These are phyloP conservation scores for Bocquillonia castaneifolia DNA, from an alignment of 441 rosid genomes.

Conservation along the genomic window DNA sequence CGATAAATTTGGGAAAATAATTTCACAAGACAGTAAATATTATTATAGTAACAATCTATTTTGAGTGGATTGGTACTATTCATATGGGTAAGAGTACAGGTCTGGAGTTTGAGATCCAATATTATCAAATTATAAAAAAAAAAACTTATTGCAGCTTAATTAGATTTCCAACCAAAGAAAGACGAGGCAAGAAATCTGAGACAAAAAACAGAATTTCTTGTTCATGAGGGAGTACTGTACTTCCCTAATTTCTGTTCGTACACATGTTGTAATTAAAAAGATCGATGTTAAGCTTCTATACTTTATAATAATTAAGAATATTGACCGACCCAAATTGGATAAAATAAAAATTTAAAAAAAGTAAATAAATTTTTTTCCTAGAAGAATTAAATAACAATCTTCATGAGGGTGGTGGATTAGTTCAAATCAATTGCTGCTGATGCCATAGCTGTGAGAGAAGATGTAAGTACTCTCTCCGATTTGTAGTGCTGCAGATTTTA, in stretches of 20 bases:
- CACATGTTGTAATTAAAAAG: not conserved
- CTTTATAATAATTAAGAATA: constrained; percentile 17
- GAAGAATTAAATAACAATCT: constrained; percentile 15
- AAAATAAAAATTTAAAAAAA: constrained; percentile 7
- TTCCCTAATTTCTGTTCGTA: constrained; percentile 17
- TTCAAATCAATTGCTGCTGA: constrained; percentile 14
- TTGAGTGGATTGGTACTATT: too few relatives aligned
- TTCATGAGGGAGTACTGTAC: constrained; percentile 7
- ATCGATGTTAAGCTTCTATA: constrained; percentile 15
- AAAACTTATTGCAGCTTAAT: too few relatives aligned
- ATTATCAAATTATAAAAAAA: too few relatives aligned
- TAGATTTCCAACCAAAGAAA: not conserved
- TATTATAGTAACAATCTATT: too few relatives aligned
- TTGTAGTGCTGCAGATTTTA: too few relatives aligned
- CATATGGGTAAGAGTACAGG: too few relatives aligned
- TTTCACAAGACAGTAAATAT: not conserved
- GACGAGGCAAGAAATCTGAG: not conserved
- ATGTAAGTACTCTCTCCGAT: constrained; percentile 9
- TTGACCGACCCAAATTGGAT: constrained; percentile 20
- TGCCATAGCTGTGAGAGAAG: constrained; percentile 1
- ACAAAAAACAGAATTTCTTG: constrained; percentile 18
- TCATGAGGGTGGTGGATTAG: constrained; percentile 26
- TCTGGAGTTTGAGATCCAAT: too few relatives aligned
- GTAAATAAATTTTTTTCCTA: not conserved
- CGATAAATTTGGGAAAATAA: not conserved